Evolutionary conservation across 2,329 filamentous ascomycete species (phyloP).

Genomic region (Chalaropsis thielavioides): DNA sequence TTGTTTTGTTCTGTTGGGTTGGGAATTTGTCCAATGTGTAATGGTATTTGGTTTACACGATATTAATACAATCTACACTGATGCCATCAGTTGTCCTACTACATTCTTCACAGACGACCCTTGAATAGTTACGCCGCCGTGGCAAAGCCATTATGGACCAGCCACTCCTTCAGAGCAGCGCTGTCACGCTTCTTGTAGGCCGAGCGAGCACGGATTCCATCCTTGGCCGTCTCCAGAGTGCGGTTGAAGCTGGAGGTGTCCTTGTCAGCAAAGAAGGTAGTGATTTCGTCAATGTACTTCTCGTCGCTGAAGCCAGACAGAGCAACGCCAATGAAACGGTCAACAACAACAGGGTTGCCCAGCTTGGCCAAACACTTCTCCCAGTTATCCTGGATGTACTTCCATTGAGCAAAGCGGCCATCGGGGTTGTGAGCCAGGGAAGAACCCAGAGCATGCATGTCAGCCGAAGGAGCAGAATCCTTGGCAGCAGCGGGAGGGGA

Average conservation of each 20-base stretch:
- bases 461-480: constrained; percentile 63
- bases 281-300: constrained; percentile 59
- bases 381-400: constrained; percentile 78
- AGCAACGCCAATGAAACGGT: constrained; percentile 70
- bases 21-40: background rate
- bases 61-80: background rate
- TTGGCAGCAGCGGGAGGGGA: constrained; percentile 35
- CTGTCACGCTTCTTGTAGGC: constrained; percentile 69
- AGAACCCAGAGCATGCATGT: constrained; percentile 70
- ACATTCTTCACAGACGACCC: background rate
- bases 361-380: constrained; percentile 55
- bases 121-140: constrained; percentile 19
- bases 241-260: constrained; percentile 78
- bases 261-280: constrained; percentile 70
- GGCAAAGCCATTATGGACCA: constrained; percentile 38
- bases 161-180: constrained; percentile 61
- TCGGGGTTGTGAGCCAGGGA: constrained; percentile 58
- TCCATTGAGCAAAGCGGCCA: constrained; percentile 65
- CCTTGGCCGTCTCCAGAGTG: constrained; percentile 69
- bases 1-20: background rate
- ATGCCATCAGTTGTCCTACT: background rate
- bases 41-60: background rate
- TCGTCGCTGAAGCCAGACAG: constrained; percentile 65
- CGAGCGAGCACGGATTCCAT: constrained; percentile 71
- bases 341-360: constrained; percentile 71